Evolutionary conservation across 1,284 basidiomycete genomes (phyloP), one percentile per base, ranked within the genome.

Genomic region (Porogramme epimiltina): DNA sequence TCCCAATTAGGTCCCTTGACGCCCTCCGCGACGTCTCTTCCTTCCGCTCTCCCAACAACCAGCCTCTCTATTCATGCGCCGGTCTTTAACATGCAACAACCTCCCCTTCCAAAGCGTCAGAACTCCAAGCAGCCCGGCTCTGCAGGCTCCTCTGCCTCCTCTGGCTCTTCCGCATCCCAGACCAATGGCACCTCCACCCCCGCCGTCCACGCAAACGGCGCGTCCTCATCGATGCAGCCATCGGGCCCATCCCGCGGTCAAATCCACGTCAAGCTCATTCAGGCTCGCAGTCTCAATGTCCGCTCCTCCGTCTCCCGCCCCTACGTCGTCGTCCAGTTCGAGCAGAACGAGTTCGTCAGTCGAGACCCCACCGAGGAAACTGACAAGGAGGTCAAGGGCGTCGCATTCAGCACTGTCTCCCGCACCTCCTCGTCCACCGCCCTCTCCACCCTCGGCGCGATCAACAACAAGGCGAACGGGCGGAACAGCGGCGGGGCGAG

Each of bases 311-410:
- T 77, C 45, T 84, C 89, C 2, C 81, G 89, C 20, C 97, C 96
- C 13, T 99, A 99, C 69, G 93, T 95, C 60, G 96, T 99, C 67
- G 94, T 97, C 62, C 91, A 95, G 70, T 99, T 98, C 72, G 96
- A 99, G 77, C 93, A 98, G 74, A 98, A 95, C 80, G 96, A 99
- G 73, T 99, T 98, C 69, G 90, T 99, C 67, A 89, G 88, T 60
- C 79, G 96, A 52, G 93, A 97, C 66, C 93, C 96, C 19, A 91
- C 89, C 39, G 80, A 86, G 61, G 92, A 93, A 67, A 74, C 80
- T n/a, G 91, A 90, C 70, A 91, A 87, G 73, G 91, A 93, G 70
- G 88, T 91, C 66, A 90, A 88, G 66, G 93, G 93, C 58, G 79
- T 83, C 31, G 82, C 92, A 8, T 9, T n/a, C 34, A 85, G 80